Evolutionary conservation across 495 filamentous ascomycete genomes (phyloP).

Genomic region (Neurospora sp.): DNA sequence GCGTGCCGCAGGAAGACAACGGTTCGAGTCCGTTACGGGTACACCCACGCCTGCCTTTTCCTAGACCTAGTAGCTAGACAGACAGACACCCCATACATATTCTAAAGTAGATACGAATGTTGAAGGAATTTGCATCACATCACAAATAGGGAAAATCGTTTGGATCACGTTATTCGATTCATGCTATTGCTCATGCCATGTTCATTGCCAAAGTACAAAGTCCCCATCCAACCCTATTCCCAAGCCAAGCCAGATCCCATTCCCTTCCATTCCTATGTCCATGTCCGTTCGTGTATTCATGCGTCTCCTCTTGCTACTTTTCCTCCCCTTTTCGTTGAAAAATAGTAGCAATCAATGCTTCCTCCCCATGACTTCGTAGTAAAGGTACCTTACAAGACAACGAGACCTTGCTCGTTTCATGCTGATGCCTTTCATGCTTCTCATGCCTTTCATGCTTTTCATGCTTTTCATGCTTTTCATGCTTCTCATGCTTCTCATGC

Average conservation of each 20-base stretch:
- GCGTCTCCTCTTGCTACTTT: background rate
- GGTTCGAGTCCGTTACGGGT: no score
- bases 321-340: background rate
- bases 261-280: background rate
- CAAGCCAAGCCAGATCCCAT: background rate
- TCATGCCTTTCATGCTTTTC: background rate
- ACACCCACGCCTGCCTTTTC: no score
- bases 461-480: no score
- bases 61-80: no score
- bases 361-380: background rate
- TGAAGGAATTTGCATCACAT: background rate
- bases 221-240: background rate
- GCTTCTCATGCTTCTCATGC: background rate
- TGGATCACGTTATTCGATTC: background rate
- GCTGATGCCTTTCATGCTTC: background rate
- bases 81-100: no score
- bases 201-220: background rate
- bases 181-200: background rate
- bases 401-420: background rate
- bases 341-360: background rate
- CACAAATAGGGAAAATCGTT: background rate
- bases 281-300: background rate
- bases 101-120: no score
- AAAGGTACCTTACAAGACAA: background rate
- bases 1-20: no score